These are phyloP conservation scores for Plicaturopsis crispa DNA, from an alignment of 768 basidiomycete species.

Conservation along the genomic window DNA sequence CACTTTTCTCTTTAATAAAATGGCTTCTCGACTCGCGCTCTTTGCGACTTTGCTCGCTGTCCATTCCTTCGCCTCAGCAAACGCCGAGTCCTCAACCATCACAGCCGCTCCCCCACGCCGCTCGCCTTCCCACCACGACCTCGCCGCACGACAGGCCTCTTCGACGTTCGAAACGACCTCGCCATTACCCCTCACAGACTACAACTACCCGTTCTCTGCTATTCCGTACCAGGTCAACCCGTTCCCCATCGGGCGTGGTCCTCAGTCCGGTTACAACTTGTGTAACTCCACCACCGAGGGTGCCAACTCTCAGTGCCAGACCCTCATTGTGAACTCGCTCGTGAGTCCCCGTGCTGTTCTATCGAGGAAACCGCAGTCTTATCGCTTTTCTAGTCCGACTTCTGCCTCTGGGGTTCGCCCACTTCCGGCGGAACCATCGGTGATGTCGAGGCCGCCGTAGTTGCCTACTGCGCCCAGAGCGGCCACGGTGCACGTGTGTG, in stretches of 20 bases:
- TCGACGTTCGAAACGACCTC: not conserved
- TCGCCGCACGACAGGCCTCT: not conserved
- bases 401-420: slow-evolving; percentile 36
- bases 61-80: not conserved
- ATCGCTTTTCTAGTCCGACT: slow-evolving; percentile 18
- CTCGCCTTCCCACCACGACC: not conserved
- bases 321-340: slow-evolving; percentile 39
- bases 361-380: not conserved
- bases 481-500: slow-evolving; percentile 45
- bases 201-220: not conserved
- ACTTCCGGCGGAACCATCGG: slow-evolving; percentile 33
- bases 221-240: slow-evolving; percentile 42
- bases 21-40: not conserved
- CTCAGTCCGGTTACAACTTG: slow-evolving; percentile 50
- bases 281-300: slow-evolving; percentile 57
- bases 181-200: not conserved
- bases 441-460: slow-evolving; percentile 40
- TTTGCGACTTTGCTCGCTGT: slow-evolving; percentile 1
- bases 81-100: not conserved
- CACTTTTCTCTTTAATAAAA: not conserved
- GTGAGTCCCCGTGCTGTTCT: slow-evolving; percentile 28
- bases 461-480: slow-evolving; percentile 45
- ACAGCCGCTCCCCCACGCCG: not conserved
- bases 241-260: slow-evolving; percentile 36
- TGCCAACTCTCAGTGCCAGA: slow-evolving; percentile 49